A percentile compares a stretch with the other conserved stretches of the same genome.
Evolutionary conservation across 2,329 filamentous ascomycete genomes (phyloP).

Genomic region (Alternaria infectoria): DNA sequence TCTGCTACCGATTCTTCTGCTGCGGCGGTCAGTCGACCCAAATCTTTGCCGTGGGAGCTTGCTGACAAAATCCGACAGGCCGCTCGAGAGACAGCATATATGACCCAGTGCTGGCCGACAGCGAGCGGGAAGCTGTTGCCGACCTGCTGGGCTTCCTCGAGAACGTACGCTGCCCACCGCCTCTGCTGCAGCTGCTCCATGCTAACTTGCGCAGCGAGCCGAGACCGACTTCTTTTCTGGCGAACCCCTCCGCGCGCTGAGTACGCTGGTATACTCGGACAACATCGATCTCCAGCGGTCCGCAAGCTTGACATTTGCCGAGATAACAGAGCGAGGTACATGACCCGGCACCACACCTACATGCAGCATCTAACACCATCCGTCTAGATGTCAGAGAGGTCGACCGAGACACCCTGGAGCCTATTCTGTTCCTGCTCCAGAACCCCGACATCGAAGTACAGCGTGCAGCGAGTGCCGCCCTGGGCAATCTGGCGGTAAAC

Average conservation of each 20-base stretch:
- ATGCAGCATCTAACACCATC: slow-evolving; percentile 20
- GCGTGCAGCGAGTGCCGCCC: slow-evolving; percentile 90
- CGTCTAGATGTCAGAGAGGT: slow-evolving; percentile 89
- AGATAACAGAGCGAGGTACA: slow-evolving; percentile 96
- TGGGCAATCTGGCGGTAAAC: slow-evolving; percentile 96
- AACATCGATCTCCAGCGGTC: slow-evolving; percentile 98
- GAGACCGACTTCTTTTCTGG: slow-evolving; percentile 99
- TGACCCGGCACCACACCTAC: slow-evolving; percentile 6
- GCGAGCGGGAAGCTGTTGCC: slow-evolving; percentile 94
- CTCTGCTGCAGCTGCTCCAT: slow-evolving; percentile 5
- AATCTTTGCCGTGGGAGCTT: slow-evolving; percentile 1
- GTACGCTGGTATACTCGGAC: slow-evolving; percentile 96
- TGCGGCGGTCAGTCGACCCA: slow-evolving; percentile 43
- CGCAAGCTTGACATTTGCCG: slow-evolving; percentile 96
- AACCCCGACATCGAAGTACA: slow-evolving; percentile 97
- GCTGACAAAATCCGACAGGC: slow-evolving; percentile 43
- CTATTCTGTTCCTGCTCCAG: slow-evolving; percentile 92
- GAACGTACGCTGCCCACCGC: slow-evolving; percentile 67
- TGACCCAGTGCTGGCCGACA: slow-evolving; percentile 79
- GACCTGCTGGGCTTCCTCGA: slow-evolving; percentile 95
- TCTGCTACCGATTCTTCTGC: slow-evolving; percentile 44
- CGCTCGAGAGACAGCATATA: slow-evolving; percentile 57
- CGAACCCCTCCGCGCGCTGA: slow-evolving; percentile 90
- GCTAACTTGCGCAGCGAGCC: slow-evolving; percentile 70
- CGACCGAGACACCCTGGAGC: slow-evolving; percentile 91